These are phyloP conservation scores for Eutypa lata DNA, from an alignment of 2,329 filamentous ascomycete species.

Conservation along the genomic window DNA sequence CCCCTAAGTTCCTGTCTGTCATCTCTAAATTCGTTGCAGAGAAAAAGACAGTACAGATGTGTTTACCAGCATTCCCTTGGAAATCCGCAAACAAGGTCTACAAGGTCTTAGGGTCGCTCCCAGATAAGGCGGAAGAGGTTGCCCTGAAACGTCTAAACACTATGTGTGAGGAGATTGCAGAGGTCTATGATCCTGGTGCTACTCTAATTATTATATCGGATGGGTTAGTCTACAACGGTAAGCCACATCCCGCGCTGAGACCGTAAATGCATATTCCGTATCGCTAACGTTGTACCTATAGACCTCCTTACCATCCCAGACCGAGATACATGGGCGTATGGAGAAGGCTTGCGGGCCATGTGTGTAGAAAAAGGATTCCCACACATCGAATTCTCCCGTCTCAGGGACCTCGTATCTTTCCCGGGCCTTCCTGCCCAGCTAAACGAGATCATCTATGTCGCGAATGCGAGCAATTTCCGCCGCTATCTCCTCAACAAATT, in stretches of 20 bases:
- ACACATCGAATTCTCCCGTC: conserved; percentile 43
- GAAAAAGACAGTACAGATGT: background rate
- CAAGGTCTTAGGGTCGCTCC: conserved; percentile 51
- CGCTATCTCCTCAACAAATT: conserved; percentile 41
- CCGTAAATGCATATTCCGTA: too few species aligned
- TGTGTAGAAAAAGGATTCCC: conserved; percentile 34
- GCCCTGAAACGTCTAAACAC: conserved; percentile 45
- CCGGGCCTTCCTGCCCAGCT: conserved; percentile 31
- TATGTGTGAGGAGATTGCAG: conserved; percentile 42
- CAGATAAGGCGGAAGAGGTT: conserved; percentile 51
- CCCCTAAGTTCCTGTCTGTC: background rate
- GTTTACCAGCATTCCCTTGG: conserved; percentile 55
- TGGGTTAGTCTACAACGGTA: conserved; percentile 52
- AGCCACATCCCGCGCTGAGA: conserved; percentile 7
- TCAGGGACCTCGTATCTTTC: conserved; percentile 42
- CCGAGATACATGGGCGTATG: conserved; percentile 46
- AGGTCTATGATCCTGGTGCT: conserved; percentile 44
- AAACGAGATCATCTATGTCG: conserved; percentile 44
- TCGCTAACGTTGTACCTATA: too few species aligned
- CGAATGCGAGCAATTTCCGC: conserved; percentile 45
- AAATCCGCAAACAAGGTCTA: conserved; percentile 51
- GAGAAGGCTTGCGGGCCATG: conserved; percentile 39
- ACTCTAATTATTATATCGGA: conserved; percentile 48
- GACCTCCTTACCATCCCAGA: conserved; percentile 47
- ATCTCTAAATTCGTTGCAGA: background rate